phyloP scores from a whole-genome alignment of 495 filamentous ascomycete genomes.

The Podospora didyma region DNA sequence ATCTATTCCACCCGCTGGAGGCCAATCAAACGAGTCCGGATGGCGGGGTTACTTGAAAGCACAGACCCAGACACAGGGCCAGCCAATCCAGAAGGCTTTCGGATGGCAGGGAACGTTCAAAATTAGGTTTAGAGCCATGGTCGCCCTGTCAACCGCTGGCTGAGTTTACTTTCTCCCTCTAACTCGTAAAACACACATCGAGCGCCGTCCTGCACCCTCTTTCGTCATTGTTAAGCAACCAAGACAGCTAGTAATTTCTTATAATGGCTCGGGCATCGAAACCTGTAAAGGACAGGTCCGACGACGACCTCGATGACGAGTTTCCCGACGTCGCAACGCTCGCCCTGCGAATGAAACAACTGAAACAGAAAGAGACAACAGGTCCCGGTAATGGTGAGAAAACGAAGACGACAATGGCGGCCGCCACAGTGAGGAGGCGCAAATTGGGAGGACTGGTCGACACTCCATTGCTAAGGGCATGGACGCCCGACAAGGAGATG shows the following conservation, averaged over 20 bases:
- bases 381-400: background rate
- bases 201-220: no score
- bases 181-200: no score
- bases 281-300: constrained; percentile 7
- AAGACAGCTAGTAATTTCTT: background rate
- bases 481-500: constrained; percentile 17
- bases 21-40: no score
- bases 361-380: background rate
- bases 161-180: no score
- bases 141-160: background rate
- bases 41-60: no score
- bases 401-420: constrained; percentile 3
- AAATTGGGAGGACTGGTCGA: constrained; percentile 19
- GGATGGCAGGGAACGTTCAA: background rate
- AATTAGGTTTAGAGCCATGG: background rate
- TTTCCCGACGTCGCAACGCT: constrained; percentile 32
- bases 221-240: background rate
- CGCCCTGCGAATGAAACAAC: constrained; percentile 14
- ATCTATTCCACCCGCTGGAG: no score
- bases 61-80: no score
- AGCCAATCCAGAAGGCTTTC: background rate
- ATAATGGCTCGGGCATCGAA: constrained; percentile 12
- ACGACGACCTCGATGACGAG: constrained; percentile 27
- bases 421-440: constrained; percentile 15
- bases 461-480: constrained; percentile 18